A percentile compares a stretch with the other conserved stretches of the same genome.
phyloP scores from a whole-genome alignment of 257 asterid genomes.

The Forsythia suspensa region DNA sequence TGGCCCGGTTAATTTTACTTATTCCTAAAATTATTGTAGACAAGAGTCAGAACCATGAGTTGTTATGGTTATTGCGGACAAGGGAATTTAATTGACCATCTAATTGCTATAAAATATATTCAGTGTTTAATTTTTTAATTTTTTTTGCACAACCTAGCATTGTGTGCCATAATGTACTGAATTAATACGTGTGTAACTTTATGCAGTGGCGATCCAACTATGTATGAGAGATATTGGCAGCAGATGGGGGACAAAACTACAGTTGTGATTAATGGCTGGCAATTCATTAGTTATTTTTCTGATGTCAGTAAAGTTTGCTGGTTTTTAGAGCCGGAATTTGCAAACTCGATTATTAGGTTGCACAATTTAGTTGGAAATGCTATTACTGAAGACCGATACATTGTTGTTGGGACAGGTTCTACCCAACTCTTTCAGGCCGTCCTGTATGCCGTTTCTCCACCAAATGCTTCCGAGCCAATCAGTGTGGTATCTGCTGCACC shows the following conservation, averaged over 20 bases:
- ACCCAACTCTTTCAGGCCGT: slow-evolving; percentile 90
- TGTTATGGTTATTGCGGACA: not conserved
- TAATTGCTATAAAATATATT: not conserved
- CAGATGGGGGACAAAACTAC: slow-evolving; percentile 66
- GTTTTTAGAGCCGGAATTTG: slow-evolving; percentile 84
- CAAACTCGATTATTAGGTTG: slow-evolving; percentile 52
- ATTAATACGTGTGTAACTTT: not conserved
- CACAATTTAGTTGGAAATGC: slow-evolving; percentile 87
- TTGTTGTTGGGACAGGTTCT: slow-evolving; percentile 95
- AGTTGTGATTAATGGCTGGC: slow-evolving; percentile 80
- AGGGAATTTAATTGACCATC: not conserved
- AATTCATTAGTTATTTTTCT: slow-evolving; percentile 84
- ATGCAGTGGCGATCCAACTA: slow-evolving; percentile 91
- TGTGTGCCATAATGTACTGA: not conserved
- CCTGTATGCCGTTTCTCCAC: slow-evolving; percentile 71
- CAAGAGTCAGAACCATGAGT: not conserved
- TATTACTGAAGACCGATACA: slow-evolving; percentile 58
- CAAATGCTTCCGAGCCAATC: slow-evolving; percentile 60
- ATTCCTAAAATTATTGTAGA: slow-evolving; percentile 5
- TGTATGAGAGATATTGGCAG: slow-evolving; percentile 87
- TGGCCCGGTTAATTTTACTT: not conserved
- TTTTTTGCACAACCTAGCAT: not conserved
- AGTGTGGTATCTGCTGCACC: slow-evolving; percentile 91
- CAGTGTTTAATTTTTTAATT: not conserved
- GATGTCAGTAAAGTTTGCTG: slow-evolving; percentile 70